These are phyloP conservation scores for Bremia lactucae DNA, from an alignment of 352 stramenopile genomes.

Conservation along the genomic window DNA sequence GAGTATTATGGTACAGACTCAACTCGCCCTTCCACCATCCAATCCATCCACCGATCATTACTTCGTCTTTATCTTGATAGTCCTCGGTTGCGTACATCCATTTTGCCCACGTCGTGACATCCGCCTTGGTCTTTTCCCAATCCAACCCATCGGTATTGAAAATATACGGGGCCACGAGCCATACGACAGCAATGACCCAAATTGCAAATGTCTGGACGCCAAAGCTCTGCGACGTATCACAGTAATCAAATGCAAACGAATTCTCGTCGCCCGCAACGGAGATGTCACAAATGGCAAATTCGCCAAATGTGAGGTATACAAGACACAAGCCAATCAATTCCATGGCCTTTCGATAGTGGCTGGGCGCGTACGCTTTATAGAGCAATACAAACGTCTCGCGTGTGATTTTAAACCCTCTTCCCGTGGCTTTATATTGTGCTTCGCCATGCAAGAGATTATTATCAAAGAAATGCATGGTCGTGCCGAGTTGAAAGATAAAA, in stretches of 20 bases:
- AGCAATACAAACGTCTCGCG: slow-evolving; percentile 73
- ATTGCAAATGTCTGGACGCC: slow-evolving; percentile 76
- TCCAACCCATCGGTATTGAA: slow-evolving; percentile 83
- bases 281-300: slow-evolving; percentile 48
- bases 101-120: slow-evolving; percentile 57
- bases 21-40: slow-evolving; percentile 78
- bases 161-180: slow-evolving; percentile 67
- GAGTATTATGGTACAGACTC: slow-evolving; percentile 59
- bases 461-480: slow-evolving; percentile 82
- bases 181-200: slow-evolving; percentile 65
- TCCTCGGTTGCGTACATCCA: slow-evolving; percentile 74
- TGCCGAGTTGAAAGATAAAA: slow-evolving; percentile 76
- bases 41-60: slow-evolving; percentile 67
- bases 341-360: slow-evolving; percentile 72
- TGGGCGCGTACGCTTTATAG: slow-evolving; percentile 68
- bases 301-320: slow-evolving; percentile 63
- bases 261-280: slow-evolving; percentile 32
- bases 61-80: slow-evolving; percentile 51
- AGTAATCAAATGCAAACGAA: slow-evolving; percentile 48
- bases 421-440: slow-evolving; percentile 72
- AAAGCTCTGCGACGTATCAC: slow-evolving; percentile 60
- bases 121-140: slow-evolving; percentile 77
- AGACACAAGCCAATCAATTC: slow-evolving; percentile 65
- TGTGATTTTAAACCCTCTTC: slow-evolving; percentile 78
- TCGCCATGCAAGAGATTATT: slow-evolving; percentile 74